A percentile compares a stretch with the other conserved stretches of the same genome.
These are phyloP conservation scores for Pseudonitzschia multiseries DNA, from an alignment of 108 stramenopile genomes.

Conservation along the genomic window DNA sequence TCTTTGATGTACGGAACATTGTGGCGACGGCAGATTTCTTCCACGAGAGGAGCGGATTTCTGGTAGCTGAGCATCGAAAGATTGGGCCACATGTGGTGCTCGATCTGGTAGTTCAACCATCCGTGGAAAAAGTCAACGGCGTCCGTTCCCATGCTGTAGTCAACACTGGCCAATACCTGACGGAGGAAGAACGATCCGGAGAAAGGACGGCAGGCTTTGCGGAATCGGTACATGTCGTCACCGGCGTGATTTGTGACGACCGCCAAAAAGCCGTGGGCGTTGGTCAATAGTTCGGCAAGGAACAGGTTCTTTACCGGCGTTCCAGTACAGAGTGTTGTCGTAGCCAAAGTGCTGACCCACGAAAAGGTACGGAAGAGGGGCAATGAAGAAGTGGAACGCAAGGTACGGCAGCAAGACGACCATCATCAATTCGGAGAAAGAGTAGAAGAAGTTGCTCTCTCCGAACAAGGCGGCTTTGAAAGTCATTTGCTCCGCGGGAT, in stretches of 20 bases:
- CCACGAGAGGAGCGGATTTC: conserved; percentile 50
- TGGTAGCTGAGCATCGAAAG: conserved; percentile 68
- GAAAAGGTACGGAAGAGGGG: conserved; percentile 52
- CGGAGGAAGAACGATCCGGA: conserved; percentile 63
- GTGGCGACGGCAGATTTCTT: conserved; percentile 53
- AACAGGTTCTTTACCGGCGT: conserved; percentile 61
- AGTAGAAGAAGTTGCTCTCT: conserved; percentile 18
- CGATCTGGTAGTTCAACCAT: conserved; percentile 76
- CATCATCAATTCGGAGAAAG: conserved; percentile 40
- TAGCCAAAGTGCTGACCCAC: conserved; percentile 37
- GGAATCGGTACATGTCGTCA: conserved; percentile 71
- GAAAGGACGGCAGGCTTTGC: conserved; percentile 61
- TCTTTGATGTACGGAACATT: conserved; percentile 68
- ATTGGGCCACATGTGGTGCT: conserved; percentile 75
- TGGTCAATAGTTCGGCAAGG: conserved; percentile 67
- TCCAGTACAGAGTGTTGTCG: conserved; percentile 44
- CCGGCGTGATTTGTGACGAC: conserved; percentile 81
- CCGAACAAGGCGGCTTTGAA: conserved; percentile 36
- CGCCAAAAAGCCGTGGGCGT: conserved; percentile 64
- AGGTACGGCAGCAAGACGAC: conserved; percentile 60
- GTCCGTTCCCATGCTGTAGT: conserved; percentile 60
- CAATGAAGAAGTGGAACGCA: conserved; percentile 50
- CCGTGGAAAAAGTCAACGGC: conserved; percentile 66
- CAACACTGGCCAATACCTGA: conserved; percentile 58
- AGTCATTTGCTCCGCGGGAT: conserved; percentile 46